Evolutionary conservation across 202 grass and related monocot genomes (phyloP), one percentile per base, ranked within the genome.

Genomic region (Schoenoplectus triqueter): DNA sequence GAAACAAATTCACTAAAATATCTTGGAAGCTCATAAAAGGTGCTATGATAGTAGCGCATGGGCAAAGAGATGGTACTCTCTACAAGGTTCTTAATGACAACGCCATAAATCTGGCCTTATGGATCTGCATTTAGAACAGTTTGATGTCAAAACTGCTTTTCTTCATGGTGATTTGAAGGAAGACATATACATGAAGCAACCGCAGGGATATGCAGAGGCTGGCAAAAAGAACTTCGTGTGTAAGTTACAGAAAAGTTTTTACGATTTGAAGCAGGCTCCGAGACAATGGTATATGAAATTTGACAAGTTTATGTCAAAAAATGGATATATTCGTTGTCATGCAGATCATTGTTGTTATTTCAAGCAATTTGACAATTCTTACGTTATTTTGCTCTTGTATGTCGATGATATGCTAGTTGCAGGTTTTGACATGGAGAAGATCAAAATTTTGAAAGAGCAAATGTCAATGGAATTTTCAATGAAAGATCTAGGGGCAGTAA

Each of bases 11-110:
- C 13, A 61, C 57, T 61, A 61, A 18, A 61, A 61, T 15, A 17
- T 61, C 57, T 13, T 61, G 14, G 57, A 61, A 61, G 57, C 57
- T 61, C 57, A 61, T 61, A 61, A 11, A 92, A 2, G 78, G 86
- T 82, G 13, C 84, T 87, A 84, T 92, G 61, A 10, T 83, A 80
- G 70, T 92, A 65, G 87, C 80, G 89, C 21, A 1, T 74, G 42
- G 70, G 55, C 46, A 79, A 48, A 7, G 1, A 48, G 5, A 0
- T 64, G 13, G 0, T 8, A 65, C 15, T 65, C 62, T 65, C 45
- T 17, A 92, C 87, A 77, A 3, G 48, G 10, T 47, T 21, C 7
- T 31, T 3, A 65, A 65, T 65, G 69, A 73, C 47, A 73, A 73
- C 14, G 50, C 17, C 8, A 20, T 45, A 50, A 73, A 47, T 1